Conservation (phyloP, 192 early-diverging fungal species). For the Gamsiella multidivaricata region DNA sequence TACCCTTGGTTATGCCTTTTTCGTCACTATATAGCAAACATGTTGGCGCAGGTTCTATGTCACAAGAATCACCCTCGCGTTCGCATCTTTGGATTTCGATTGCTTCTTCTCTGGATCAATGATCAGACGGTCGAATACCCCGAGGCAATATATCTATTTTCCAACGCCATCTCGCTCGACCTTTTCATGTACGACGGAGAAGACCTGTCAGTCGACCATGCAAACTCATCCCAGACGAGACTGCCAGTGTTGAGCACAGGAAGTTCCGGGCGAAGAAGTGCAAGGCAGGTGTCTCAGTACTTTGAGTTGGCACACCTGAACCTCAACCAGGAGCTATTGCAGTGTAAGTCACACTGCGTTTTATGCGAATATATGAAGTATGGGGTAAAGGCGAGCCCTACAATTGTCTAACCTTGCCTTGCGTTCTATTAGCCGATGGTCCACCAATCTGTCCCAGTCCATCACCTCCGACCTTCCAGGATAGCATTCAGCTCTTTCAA, state of each 20-base stretch:
- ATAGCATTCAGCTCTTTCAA: conserved; percentile 62
- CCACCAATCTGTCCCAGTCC: conserved; percentile 67
- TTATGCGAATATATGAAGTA: no score
- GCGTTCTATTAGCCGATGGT: conserved; percentile 55
- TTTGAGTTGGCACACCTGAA: conserved; percentile 35
- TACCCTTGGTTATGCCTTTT: background rate
- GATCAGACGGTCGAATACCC: conserved; percentile 67
- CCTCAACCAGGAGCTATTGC: conserved; percentile 41
- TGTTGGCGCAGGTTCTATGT: conserved; percentile 72
- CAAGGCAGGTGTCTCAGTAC: conserved; percentile 34
- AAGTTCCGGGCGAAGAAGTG: conserved; percentile 33
- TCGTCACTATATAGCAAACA: conserved; percentile 57
- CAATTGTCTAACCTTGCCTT: background rate
- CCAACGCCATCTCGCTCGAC: conserved; percentile 72
- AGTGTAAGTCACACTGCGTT: conserved; percentile 13
- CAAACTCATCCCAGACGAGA: conserved; percentile 36
- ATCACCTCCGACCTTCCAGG: conserved; percentile 65
- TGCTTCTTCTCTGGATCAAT: conserved; percentile 81
- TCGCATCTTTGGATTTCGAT: conserved; percentile 75
- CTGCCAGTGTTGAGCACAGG: conserved; percentile 26
- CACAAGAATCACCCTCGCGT: conserved; percentile 76
- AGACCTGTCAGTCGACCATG: conserved; percentile 30
- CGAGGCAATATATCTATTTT: conserved; percentile 71
- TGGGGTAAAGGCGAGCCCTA: no score
- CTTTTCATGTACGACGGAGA: conserved; percentile 63